These are phyloP conservation scores for Kondoa malvinella DNA, from an alignment of 768 basidiomycete genomes.

Conservation along the genomic window DNA sequence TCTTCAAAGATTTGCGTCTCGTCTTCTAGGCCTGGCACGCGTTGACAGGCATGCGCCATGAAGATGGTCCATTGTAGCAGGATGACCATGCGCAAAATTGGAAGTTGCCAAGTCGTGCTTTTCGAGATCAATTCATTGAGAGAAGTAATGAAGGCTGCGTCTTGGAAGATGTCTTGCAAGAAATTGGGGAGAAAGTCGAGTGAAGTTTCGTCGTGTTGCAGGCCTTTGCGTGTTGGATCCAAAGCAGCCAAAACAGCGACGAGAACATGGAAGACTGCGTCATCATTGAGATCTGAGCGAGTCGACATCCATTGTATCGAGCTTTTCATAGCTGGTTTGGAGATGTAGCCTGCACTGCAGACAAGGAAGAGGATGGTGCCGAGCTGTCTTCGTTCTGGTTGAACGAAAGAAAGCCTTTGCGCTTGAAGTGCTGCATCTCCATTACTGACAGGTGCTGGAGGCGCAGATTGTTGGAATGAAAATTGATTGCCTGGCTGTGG, in stretches of 20 bases:
- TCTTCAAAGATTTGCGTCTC: conserved; percentile 50
- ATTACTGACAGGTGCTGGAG: background rate
- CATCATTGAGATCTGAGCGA: conserved; percentile 33
- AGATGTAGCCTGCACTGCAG: conserved; percentile 37
- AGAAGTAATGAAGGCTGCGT: conserved; percentile 31
- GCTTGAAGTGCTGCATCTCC: background rate
- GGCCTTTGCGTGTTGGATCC: conserved; percentile 14
- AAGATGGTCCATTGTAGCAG: conserved; percentile 80
- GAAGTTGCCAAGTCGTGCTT: background rate
- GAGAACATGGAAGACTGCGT: conserved; percentile 13
- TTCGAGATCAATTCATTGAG: background rate
- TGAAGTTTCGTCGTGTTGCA: conserved; percentile 10
- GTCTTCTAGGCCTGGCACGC: conserved; percentile 46
- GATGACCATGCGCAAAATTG: conserved; percentile 32
- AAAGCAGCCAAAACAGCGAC: conserved; percentile 12
- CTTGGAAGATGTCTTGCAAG: conserved; percentile 56
- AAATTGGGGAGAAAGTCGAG: conserved; percentile 37
- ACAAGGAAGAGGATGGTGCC: conserved; percentile 49
- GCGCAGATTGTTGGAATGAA: background rate
- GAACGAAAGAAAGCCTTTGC: background rate
- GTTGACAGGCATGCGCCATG: conserved; percentile 55
- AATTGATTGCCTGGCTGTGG: background rate
- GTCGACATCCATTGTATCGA: conserved; percentile 34
- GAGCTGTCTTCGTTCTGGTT: conserved; percentile 17
- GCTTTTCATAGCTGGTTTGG: conserved; percentile 32